phyloP scores from a whole-genome alignment of 2,329 filamentous ascomycete genomes.

The Fusarium albidum region DNA sequence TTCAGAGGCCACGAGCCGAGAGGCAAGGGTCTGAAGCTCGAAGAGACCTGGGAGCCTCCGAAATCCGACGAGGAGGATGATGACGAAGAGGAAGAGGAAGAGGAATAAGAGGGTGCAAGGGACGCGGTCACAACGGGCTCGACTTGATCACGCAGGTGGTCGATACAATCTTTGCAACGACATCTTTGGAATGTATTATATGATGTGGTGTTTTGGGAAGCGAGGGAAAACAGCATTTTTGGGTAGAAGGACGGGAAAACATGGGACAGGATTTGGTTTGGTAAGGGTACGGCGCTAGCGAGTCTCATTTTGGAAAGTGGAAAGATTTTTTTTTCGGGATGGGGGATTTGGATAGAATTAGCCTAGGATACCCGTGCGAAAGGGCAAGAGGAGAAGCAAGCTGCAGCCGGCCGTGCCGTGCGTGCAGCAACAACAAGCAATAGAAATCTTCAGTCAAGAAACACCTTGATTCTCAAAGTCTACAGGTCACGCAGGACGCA shows the following conservation, averaged over 20 bases:
- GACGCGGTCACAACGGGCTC: background rate
- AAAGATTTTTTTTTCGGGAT: no score
- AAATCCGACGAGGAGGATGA: slow-evolving; percentile 67
- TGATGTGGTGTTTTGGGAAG: slow-evolving; percentile 18
- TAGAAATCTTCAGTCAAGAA: no score
- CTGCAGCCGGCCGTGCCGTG: slow-evolving; percentile 18
- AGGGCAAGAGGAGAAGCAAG: slow-evolving; percentile 22
- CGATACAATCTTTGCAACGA: slow-evolving; percentile 16
- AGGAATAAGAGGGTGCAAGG: slow-evolving; percentile 45
- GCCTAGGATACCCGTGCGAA: slow-evolving; percentile 37
- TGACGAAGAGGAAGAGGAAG: slow-evolving; percentile 55
- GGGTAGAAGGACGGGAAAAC: slow-evolving; percentile 9
- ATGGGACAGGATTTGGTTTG: slow-evolving; percentile 6
- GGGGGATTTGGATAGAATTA: slow-evolving; percentile 24
- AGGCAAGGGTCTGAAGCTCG: slow-evolving; percentile 81
- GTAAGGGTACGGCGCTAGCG: slow-evolving; percentile 22
- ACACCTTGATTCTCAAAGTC: background rate
- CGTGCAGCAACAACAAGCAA: slow-evolving; percentile 8
- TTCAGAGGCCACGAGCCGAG: slow-evolving; percentile 56
- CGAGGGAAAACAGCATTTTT: slow-evolving; percentile 10
- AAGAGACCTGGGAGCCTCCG: slow-evolving; percentile 80
- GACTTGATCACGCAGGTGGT: background rate
- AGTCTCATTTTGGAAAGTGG: slow-evolving; percentile 11
- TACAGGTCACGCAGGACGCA: slow-evolving; percentile 2
- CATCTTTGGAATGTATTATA: slow-evolving; percentile 28